Conservation (phyloP, 108 stramenopile species). For the Epithemia pelagica region DNA sequence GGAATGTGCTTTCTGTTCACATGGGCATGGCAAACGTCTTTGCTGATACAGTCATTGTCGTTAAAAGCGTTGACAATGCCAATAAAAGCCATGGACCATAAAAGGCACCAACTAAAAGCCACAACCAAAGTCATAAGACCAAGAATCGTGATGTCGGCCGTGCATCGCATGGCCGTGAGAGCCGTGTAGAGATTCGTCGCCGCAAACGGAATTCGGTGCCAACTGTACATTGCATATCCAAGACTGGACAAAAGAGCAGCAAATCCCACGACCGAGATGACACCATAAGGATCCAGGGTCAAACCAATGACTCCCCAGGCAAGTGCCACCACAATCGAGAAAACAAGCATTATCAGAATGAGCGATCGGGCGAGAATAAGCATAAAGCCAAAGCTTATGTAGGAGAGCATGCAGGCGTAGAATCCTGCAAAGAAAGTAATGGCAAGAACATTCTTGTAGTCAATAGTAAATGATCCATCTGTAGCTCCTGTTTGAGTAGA, state of each 20-base stretch:
- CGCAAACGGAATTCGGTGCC: constrained; percentile 74
- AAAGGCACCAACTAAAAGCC: constrained; percentile 40
- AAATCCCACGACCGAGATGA: constrained; percentile 24
- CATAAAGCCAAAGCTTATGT: constrained; percentile 37
- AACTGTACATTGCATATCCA: constrained; percentile 49
- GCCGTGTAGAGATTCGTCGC: constrained; percentile 67
- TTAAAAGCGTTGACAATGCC: constrained; percentile 50
- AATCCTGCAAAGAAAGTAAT: constrained; percentile 25
- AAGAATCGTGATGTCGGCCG: constrained; percentile 43
- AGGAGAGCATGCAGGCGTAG: constrained; percentile 26
- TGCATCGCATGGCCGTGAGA: constrained; percentile 49
- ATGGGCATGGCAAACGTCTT: constrained; percentile 19
- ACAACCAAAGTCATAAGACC: constrained; percentile 40
- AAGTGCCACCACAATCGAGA: constrained; percentile 24
- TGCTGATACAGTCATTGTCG: constrained; percentile 20
- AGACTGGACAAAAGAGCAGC: constrained; percentile 29
- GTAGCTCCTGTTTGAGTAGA: background rate
- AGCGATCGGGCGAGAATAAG: constrained; percentile 35
- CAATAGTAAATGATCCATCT: constrained; percentile 22
- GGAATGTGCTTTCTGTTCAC: constrained; percentile 6
- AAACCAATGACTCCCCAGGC: constrained; percentile 34
- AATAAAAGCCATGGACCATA: constrained; percentile 60
- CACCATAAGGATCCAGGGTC: constrained; percentile 18
- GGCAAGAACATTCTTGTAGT: constrained; percentile 33
- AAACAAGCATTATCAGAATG: constrained; percentile 34